phyloP scores from a whole-genome alignment of 176 grass and related monocot species.

The Tuctoria greenei region DNA sequence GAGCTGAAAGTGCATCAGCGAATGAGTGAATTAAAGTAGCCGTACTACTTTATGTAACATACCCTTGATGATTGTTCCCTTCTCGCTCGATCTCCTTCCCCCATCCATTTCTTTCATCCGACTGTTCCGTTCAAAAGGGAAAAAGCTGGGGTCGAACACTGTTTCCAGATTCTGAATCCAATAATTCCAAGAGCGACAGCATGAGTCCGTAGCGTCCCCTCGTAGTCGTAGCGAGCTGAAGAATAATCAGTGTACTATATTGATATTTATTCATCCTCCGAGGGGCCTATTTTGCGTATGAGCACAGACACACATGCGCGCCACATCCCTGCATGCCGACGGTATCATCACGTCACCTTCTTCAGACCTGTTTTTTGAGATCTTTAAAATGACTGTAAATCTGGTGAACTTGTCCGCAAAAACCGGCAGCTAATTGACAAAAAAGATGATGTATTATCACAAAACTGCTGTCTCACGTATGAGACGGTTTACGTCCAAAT shows the following conservation, averaged over 20 bases:
- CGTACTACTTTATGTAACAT: background rate
- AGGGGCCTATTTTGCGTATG: background rate
- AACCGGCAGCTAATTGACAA: constrained; percentile 23
- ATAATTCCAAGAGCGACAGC: constrained; percentile 54
- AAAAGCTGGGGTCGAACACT: constrained; percentile 13
- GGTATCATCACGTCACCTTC: background rate
- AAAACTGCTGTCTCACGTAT: background rate
- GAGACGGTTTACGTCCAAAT: constrained; percentile 17
- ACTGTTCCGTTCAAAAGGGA: constrained; percentile 20
- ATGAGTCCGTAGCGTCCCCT: constrained; percentile 35
- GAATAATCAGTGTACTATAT: constrained; percentile 35
- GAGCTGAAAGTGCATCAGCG: background rate
- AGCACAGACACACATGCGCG: background rate
- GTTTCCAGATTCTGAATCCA: constrained; percentile 34
- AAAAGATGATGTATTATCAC: background rate
- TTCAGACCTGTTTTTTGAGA: background rate
- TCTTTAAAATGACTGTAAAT: background rate
- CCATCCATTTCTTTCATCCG: background rate
- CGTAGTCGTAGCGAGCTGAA: constrained; percentile 21
- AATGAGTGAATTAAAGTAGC: background rate
- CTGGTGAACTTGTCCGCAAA: constrained; percentile 24
- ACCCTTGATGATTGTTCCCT: background rate
- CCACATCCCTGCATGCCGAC: constrained; percentile 11
- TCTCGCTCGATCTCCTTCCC: background rate
- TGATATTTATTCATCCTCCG: background rate